Evolutionary conservation across 805 yeast species (phyloP), one percentile per base, ranked within the genome.

Genomic region (Candida odintsovae): DNA sequence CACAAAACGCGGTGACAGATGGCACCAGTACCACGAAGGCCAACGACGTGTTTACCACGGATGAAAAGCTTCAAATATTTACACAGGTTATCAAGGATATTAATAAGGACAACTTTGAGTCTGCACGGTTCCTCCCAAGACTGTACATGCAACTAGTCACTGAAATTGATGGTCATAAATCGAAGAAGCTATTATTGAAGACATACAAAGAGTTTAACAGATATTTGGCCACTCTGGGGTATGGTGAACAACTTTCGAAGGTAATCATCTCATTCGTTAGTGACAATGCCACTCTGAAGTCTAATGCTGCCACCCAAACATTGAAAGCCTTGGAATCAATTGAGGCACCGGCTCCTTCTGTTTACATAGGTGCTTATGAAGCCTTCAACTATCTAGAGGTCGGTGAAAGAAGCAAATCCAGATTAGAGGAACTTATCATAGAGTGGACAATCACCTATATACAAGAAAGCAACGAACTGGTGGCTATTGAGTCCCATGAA

Each of bases 51-150:
- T 41, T 47, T 25, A 21, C 23, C 25, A 35, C 21, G 1, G 40
- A 47, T 1, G 53, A 56, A 20, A 42, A 48, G 6, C 38, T 39
- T 19, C 38, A 33, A 6, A 29, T 57, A 12, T 56, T 42, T 35
- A 12, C 18, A 2, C 42, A 43, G 19, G 55, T 53, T 22, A 33
- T 51, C 23, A 43, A 33, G 3, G 18, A 41, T 16, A 39, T 54
- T 23, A 42, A 50, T 2, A 44, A 21, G 10, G 51, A 50, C 9
- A 57, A 54, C 43, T 57, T 50, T 43, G 41, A 49, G 22, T 44
- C 56, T 18, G 62, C 62, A 1, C 44, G 60, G 16, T 57, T 57
- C 31, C 41, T 57, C 5, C 62, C 62, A 2, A 26, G 58, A 4
- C n/a, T 57, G 16, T 57, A 56, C 43, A 44, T 57, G 1, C 52